Evolutionary conservation across 202 grass and related monocot genomes (phyloP), one percentile per base, ranked within the genome.

Genomic region (Setaria italica): DNA sequence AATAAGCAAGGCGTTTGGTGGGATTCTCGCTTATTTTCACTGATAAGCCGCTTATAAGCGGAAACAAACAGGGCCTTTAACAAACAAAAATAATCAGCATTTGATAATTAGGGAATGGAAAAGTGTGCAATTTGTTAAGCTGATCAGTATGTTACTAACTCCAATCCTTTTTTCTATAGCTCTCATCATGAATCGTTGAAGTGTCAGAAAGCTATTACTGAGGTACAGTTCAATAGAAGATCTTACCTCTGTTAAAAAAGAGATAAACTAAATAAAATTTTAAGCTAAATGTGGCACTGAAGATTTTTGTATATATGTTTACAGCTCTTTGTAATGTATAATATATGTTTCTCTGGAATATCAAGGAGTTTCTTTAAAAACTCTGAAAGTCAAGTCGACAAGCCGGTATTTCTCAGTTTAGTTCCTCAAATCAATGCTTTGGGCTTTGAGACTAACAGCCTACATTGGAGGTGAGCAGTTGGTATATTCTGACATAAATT

Each of bases 301-400:
- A 82, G 69, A 84, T 50, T 86, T 86, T 33, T 83, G 53, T 84
- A 71, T 86, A 58, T 77, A 56, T 89, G n/a, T 79, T 66, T 85
- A 58, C 91, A 99, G 96, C 86, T 99, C 83, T 99, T 99, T 91
- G 90, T 99, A 85, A 92, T 86, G 79, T 99, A 94, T 85, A 99
- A 99, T 57, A 95, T 94, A 86, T 88, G 84, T 76, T 99, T 99
- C 84, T 94, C 91, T 91, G 96, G 91, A 89, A 92, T 99, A 89
- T 89, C 96, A 82, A 99, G 82, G 71, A 91, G 77, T 77, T 95
- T 99, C 79, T 99, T 95, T 73, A 95, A 92, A 85, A 81, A 75
- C 87, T 89, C 91, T 33, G 89, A 82, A 77, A 76, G 74, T 65
- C 75, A 94, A 64, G 30, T 66, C 25, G 78, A 90, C 70, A 93